Percentiles rank a stretch among this genome's conserved stretches.
phyloP scores from a whole-genome alignment of 805 yeast species.

The Komagataella kurtzmanii region DNA sequence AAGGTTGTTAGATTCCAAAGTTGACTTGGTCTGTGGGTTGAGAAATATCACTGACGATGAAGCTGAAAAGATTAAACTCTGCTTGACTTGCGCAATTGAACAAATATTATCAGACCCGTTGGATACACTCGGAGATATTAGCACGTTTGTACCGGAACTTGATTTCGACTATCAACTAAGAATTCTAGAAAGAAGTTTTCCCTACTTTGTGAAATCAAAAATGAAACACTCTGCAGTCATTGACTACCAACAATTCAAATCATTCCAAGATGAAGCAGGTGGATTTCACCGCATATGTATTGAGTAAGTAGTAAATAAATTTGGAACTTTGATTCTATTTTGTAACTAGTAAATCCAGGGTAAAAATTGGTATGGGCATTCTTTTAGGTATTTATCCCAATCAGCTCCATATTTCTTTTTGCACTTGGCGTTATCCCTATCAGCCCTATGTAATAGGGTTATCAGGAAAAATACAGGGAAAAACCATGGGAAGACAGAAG shows the following conservation, averaged over 20 bases:
- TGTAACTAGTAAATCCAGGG: constrained; percentile 57
- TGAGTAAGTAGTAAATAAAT: background rate
- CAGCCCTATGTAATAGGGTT: constrained; percentile 80
- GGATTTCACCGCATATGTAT: background rate
- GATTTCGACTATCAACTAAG: background rate
- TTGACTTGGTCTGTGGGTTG: background rate
- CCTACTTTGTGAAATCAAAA: background rate
- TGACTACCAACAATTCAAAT: background rate
- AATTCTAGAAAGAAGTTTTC: background rate
- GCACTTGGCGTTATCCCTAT: constrained; percentile 80
- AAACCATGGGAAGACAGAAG: constrained; percentile 89
- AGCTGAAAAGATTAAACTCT: background rate
- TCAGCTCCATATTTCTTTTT: constrained; percentile 83
- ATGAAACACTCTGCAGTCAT: background rate
- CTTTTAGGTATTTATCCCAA: constrained; percentile 77
- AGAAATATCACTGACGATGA: background rate
- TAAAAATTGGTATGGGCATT: constrained; percentile 85
- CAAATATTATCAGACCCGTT: background rate
- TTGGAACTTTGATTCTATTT: background rate
- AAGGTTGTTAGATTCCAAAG: background rate
- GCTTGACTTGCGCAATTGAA: background rate
- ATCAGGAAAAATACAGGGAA: constrained; percentile 84
- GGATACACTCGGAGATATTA: background rate
- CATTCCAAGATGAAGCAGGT: background rate
- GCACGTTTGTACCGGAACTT: background rate